Evolutionary conservation across 2,329 filamentous ascomycete species (phyloP).

Genomic region (Aspergillus sp.): DNA sequence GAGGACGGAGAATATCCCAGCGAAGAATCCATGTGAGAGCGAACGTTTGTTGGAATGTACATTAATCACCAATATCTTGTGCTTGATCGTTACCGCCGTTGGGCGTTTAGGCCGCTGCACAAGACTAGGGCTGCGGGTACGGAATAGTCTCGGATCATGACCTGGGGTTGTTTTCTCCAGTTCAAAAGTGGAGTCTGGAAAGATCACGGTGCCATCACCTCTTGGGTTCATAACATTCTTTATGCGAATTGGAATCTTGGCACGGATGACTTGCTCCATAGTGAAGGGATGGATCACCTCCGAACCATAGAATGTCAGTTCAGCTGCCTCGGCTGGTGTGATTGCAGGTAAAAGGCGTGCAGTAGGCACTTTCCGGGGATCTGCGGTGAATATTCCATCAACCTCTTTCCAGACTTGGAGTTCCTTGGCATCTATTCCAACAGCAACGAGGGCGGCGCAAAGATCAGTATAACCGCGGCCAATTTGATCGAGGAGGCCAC

Average conservation of each 20-base stretch:
- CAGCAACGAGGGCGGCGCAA: slow-evolving; percentile 87
- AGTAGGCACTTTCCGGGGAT: slow-evolving; percentile 87
- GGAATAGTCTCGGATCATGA: slow-evolving; percentile 59
- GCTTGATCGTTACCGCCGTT: slow-evolving; percentile 94
- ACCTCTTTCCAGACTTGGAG: slow-evolving; percentile 99
- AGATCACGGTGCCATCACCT: slow-evolving; percentile 64
- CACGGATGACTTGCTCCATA: slow-evolving; percentile 84
- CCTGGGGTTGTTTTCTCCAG: slow-evolving; percentile 53
- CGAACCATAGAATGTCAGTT: slow-evolving; percentile 90
- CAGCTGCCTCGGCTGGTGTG: slow-evolving; percentile 90
- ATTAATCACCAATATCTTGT: slow-evolving; percentile 94
- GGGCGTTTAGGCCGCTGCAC: slow-evolving; percentile 68
- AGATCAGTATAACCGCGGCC: slow-evolving; percentile 96
- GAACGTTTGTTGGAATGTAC: slow-evolving; percentile 97
- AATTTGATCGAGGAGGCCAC: slow-evolving; percentile 86
- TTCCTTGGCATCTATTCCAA: slow-evolving; percentile 82
- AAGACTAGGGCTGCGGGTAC: slow-evolving; percentile 50
- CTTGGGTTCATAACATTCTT: slow-evolving; percentile 71
- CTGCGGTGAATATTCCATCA: slow-evolving; percentile 87
- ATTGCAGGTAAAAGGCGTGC: slow-evolving; percentile 86
- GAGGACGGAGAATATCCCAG: slow-evolving; percentile 87
- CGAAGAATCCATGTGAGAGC: slow-evolving; percentile 93
- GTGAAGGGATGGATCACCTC: slow-evolving; percentile 99
- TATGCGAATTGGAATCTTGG: slow-evolving; percentile 67
- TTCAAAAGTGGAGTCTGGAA: slow-evolving; percentile 69